phyloP scores from a whole-genome alignment of 2,329 filamentous ascomycete species.

The Zymoseptoria ardabiliae region DNA sequence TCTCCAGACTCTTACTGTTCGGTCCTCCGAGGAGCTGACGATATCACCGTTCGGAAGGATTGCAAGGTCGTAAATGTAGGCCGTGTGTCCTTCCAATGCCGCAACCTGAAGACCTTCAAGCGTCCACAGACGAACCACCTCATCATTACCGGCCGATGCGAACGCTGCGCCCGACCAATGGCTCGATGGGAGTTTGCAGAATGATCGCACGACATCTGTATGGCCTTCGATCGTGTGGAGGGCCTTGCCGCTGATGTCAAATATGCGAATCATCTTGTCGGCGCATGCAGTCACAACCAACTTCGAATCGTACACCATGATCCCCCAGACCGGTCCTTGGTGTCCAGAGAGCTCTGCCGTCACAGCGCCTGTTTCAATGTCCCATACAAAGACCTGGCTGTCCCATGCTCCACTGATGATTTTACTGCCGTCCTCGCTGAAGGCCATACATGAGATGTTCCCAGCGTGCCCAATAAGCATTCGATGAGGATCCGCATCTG shows the following conservation, averaged over 20 bases:
- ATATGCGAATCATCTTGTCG: slow-evolving; percentile 82
- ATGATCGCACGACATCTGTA: slow-evolving; percentile 77
- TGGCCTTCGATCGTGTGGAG: slow-evolving; percentile 60
- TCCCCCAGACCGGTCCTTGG: slow-evolving; percentile 81
- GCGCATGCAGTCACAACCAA: slow-evolving; percentile 78
- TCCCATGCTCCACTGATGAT: slow-evolving; percentile 95
- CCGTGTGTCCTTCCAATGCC: slow-evolving; percentile 80
- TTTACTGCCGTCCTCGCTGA: slow-evolving; percentile 62
- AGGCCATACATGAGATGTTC: slow-evolving; percentile 83
- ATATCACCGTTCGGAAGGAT: slow-evolving; percentile 76
- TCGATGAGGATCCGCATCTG: slow-evolving; percentile 73
- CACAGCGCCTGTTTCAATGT: slow-evolving; percentile 75
- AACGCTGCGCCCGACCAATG: slow-evolving; percentile 84
- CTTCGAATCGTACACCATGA: slow-evolving; percentile 70
- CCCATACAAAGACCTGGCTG: slow-evolving; percentile 78
- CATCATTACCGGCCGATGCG: slow-evolving; percentile 90
- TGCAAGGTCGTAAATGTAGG: slow-evolving; percentile 84
- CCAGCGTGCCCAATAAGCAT: slow-evolving; percentile 77
- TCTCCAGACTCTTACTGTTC: slow-evolving; percentile 86
- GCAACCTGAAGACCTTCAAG: slow-evolving; percentile 67
- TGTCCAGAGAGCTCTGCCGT: slow-evolving; percentile 67
- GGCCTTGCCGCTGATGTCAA: slow-evolving; percentile 58
- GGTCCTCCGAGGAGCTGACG: slow-evolving; percentile 85
- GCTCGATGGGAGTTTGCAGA: slow-evolving; percentile 68
- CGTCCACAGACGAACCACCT: slow-evolving; percentile 80